phyloP scores from a whole-genome alignment of 164 flowering plant species.

The Magnolia changhungtana region DNA sequence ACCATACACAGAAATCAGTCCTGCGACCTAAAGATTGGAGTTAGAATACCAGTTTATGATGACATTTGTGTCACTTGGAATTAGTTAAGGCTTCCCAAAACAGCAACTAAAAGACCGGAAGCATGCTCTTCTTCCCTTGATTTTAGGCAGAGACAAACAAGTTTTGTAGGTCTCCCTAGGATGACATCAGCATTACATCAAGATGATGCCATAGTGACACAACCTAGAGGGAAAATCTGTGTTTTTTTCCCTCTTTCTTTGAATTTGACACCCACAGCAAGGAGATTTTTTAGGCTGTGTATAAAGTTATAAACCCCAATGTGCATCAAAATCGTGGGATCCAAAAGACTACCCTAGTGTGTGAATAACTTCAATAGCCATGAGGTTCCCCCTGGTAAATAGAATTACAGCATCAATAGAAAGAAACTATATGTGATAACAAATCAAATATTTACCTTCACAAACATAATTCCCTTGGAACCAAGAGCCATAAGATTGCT shows the following conservation, averaged over 20 bases:
- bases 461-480: conserved; percentile 81
- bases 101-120: background rate
- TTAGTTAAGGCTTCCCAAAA: background rate
- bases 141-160: too few species aligned
- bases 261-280: background rate
- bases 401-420: background rate
- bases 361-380: background rate
- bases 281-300: background rate
- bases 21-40: background rate
- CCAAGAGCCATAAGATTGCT: conserved; percentile 82
- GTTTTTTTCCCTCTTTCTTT: background rate
- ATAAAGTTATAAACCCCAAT: too few species aligned
- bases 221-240: background rate
- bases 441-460: conserved; percentile 51
- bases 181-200: too few species aligned
- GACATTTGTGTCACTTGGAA: too few species aligned
- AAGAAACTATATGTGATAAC: background rate
- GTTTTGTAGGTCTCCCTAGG: too few species aligned
- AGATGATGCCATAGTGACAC: background rate
- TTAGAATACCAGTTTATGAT: too few species aligned
- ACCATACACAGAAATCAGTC: background rate
- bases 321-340: background rate
- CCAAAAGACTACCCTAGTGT: background rate
- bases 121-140: background rate
- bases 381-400: background rate